Conservation (phyloP, 2,329 filamentous ascomycete species). For the Fusarium pilosicola region DNA sequence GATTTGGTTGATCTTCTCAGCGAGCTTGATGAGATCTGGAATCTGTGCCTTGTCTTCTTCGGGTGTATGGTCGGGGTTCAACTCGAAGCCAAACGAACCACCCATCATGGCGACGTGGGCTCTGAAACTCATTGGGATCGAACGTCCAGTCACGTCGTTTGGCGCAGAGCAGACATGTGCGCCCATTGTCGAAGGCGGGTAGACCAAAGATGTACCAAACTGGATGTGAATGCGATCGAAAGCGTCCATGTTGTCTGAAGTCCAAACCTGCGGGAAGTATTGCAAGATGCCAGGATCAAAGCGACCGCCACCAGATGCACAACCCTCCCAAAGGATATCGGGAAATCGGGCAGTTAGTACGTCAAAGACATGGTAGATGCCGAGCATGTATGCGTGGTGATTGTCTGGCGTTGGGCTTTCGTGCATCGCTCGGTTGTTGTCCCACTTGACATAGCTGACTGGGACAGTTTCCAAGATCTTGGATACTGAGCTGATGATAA, state of each 20-base stretch:
- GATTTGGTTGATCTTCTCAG: slow-evolving; percentile 67
- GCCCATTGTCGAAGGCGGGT: slow-evolving; percentile 71
- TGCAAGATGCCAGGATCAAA: slow-evolving; percentile 72
- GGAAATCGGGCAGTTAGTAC: slow-evolving; percentile 68
- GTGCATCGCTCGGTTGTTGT: slow-evolving; percentile 73
- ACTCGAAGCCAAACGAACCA: slow-evolving; percentile 72
- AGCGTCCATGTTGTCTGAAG: slow-evolving; percentile 72
- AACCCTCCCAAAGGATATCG: slow-evolving; percentile 72
- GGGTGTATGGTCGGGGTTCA: slow-evolving; percentile 64
- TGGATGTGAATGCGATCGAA: slow-evolving; percentile 70
- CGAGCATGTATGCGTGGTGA: slow-evolving; percentile 70
- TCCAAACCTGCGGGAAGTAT: slow-evolving; percentile 74
- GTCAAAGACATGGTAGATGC: slow-evolving; percentile 70
- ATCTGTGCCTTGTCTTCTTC: slow-evolving; percentile 63
- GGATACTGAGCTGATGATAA: slow-evolving; percentile 66
- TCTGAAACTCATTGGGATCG: slow-evolving; percentile 67
- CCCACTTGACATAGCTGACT: slow-evolving; percentile 73
- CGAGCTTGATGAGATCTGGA: slow-evolving; percentile 63
- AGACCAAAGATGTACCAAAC: slow-evolving; percentile 70
- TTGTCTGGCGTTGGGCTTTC: slow-evolving; percentile 64
- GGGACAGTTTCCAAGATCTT: slow-evolving; percentile 62
- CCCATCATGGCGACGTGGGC: slow-evolving; percentile 76
- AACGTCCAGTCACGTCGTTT: slow-evolving; percentile 66
- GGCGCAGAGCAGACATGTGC: slow-evolving; percentile 72
- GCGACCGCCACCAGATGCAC: slow-evolving; percentile 71